Evolutionary conservation across 2,329 filamentous ascomycete genomes (phyloP), one percentile per base, ranked within the genome.

Genomic region (Ilyonectria destructans): DNA sequence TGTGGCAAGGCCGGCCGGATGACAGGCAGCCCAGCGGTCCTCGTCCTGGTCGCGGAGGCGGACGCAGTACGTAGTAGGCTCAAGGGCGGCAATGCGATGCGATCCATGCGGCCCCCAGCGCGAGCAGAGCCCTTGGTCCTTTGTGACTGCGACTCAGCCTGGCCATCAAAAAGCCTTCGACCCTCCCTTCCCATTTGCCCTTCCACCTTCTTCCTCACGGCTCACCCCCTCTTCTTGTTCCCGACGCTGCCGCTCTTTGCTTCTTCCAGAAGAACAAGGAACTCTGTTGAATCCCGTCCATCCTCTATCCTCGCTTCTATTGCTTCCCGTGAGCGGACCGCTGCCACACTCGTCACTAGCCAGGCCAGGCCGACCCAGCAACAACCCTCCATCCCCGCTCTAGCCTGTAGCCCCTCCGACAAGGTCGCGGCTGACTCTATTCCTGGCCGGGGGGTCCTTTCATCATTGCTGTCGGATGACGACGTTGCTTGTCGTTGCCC

Each of bases 391-490:
- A 62, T 71, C 71, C 73, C 74, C 70, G 67, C 74, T 70, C 72
- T 75, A 67, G 67, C 63, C 69, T 65, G 70, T 71, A 75, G 73
- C 73, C 73, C 73, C 73, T 75, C 73, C 70, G 69, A 69, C 67
- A 71, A 68, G 73, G 70, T 74, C 71, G 71, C 74, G 74, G 74
- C 74, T 75, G 74, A 75, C 72, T 67, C 72, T 71, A 74, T 72
- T 65, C 56, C 37, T 75, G 72, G 68, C 71, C 66, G 74, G 74
- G 74, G 68, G 68, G 67, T 67, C 72, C 72, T 75, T 71, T 72
- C 68, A 74, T 68, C 67, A 59, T 75, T 69, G 68, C 69, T 76
- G 74, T 75, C 74, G 74, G 74, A 76, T 76, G 74, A 76, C 74
- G 74, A 76, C 74, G 74, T 76, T 76, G 71, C 59, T 75, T 67